phyloP scores from a whole-genome alignment of 257 asterid genomes.

The Paraleonurus japonicus region DNA sequence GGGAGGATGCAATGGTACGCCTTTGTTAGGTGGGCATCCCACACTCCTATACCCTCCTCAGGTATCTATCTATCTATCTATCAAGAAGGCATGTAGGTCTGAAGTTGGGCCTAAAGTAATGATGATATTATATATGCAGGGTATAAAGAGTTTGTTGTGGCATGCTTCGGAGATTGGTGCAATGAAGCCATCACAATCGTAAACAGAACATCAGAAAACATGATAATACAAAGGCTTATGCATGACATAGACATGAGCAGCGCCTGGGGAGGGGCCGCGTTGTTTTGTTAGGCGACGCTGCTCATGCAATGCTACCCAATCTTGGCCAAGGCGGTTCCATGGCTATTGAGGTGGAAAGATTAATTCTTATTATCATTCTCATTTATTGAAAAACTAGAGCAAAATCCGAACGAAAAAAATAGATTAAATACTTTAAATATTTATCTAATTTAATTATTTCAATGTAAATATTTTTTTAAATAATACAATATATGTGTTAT shows the following conservation, averaged over 20 bases:
- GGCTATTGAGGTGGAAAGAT: conserved; percentile 27
- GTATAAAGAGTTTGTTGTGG: background rate
- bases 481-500: too few species aligned
- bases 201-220: background rate
- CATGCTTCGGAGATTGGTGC: conserved; percentile 14
- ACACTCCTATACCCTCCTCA: background rate
- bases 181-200: conserved; percentile 1
- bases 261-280: conserved; percentile 20
- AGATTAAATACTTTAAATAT: too few species aligned
- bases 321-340: conserved; percentile 31
- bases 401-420: too few species aligned
- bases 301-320: conserved; percentile 31
- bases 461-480: too few species aligned
- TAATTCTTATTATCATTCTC: too few species aligned
- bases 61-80: too few species aligned
- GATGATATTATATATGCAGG: background rate
- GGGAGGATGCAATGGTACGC: conserved; percentile 31
- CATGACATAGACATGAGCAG: conserved; percentile 12
- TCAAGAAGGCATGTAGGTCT: too few species aligned
- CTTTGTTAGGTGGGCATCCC: conserved; percentile 13
- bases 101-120: background rate
- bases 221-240: conserved; percentile 18
- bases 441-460: too few species aligned
- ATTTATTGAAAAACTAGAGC: too few species aligned
- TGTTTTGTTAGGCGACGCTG: conserved; percentile 24